Base-by-base conservation (phyloP, 441 rosid species). In the Caryocar brasiliense region DNA sequence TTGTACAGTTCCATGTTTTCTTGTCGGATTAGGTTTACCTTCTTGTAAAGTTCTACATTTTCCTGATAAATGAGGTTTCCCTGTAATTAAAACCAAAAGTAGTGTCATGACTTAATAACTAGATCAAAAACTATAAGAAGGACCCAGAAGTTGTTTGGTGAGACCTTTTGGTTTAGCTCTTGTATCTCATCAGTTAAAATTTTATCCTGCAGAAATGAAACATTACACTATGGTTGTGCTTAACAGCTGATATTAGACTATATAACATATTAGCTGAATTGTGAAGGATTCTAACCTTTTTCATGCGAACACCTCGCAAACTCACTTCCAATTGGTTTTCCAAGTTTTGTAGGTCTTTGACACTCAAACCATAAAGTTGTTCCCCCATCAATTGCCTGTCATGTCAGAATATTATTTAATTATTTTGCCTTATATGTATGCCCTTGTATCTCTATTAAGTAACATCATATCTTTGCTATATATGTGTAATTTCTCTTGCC, bases 371-470 rank as follows among this genome's bases (percentile, higher is more conserved):
- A 51, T 56, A 43, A 17, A 78, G 77, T 43, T 69, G 80, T 49
- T 78, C 70, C 44, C 83, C 83, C 80, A 74, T 69, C 59, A 78
- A 38, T 58, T 58, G 57, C 62, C 83, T 78, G 62, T 21, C 30
- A 28, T 38, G 33, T 40, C 51, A 58, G 23, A 43, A 45, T 40
- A 9, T 25, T n/a, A n/a, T n/a, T n/a, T n/a, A n/a, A n/a, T n/a
- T n/a, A n/a, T n/a, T n/a, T n/a, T n/a, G n/a, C n/a, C n/a, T n/a
- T n/a, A n/a, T n/a, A n/a, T n/a, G n/a, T n/a, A n/a, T n/a, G n/a
- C n/a, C n/a, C n/a, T n/a, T n/a, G n/a, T n/a, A n/a, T n/a, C n/a
- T n/a, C n/a, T n/a, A n/a, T n/a, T n/a, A n/a, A n/a, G n/a, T n/a
- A n/a, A n/a, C n/a, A n/a, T n/a, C n/a, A n/a, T n/a, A n/a, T n/a